phyloP scores from a whole-genome alignment of 2,329 filamentous ascomycete species.

The Alternaria burnsii region DNA sequence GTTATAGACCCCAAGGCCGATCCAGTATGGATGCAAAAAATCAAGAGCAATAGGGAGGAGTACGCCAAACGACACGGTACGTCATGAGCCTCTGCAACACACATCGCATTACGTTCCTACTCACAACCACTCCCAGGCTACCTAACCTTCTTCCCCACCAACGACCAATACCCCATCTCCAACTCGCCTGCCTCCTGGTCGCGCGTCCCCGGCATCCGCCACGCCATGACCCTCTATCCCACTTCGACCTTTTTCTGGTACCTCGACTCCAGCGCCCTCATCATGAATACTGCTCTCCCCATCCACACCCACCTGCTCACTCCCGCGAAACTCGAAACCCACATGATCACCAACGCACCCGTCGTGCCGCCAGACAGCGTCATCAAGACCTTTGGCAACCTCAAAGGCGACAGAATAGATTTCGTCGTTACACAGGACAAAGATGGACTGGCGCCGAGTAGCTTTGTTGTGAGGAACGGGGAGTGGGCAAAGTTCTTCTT shows the following conservation, averaged over 20 bases:
- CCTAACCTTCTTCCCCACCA: slow-evolving; percentile 79
- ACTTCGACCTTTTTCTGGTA: slow-evolving; percentile 85
- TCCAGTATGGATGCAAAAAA: slow-evolving; percentile 72
- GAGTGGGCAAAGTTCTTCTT: slow-evolving; percentile 94
- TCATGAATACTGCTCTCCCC: slow-evolving; percentile 80
- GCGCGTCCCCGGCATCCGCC: slow-evolving; percentile 83
- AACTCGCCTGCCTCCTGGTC: slow-evolving; percentile 71
- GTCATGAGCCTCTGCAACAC: not conserved
- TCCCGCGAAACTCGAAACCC: slow-evolving; percentile 70
- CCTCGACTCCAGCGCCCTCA: slow-evolving; percentile 82
- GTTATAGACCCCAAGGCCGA: slow-evolving; percentile 76
- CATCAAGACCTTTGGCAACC: slow-evolving; percentile 88
- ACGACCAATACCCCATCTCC: slow-evolving; percentile 76
- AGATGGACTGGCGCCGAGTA: slow-evolving; percentile 77
- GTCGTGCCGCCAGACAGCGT: slow-evolving; percentile 96
- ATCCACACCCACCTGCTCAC: slow-evolving; percentile 77
- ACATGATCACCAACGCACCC: slow-evolving; percentile 86
- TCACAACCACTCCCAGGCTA: slow-evolving; percentile 69
- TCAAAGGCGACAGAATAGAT: slow-evolving; percentile 80
- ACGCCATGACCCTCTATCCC: slow-evolving; percentile 83
- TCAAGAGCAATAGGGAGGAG: slow-evolving; percentile 82
- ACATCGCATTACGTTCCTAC: not conserved
- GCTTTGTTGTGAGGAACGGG: slow-evolving; percentile 81
- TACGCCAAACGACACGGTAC: slow-evolving; percentile 88
- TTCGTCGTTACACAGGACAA: slow-evolving; percentile 85